Conservation (phyloP, 257 asterid species). For the Nicotiana undulata region DNA sequence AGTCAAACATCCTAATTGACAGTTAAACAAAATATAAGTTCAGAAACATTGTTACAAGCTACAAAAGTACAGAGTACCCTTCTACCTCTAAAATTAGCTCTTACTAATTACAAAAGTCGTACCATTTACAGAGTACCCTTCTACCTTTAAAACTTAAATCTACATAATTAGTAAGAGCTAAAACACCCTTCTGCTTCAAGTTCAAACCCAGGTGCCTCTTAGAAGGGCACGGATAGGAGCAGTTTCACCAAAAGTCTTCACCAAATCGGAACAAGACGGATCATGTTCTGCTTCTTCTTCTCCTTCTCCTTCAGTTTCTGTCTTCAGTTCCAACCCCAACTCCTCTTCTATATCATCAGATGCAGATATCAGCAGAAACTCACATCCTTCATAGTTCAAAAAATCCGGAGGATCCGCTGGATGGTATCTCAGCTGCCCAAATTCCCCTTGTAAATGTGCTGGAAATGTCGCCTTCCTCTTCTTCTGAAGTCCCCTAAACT, state of each 20-base stretch:
- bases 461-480: conserved; percentile 60
- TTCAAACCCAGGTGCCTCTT: conserved; percentile 47
- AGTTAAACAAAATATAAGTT: neutral
- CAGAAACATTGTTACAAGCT: neutral
- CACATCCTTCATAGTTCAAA: conserved; percentile 75
- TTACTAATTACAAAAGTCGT: neutral
- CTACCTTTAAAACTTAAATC: neutral
- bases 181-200: neutral
- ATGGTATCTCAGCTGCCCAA: conserved; percentile 28
- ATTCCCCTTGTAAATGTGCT: conserved; percentile 46
- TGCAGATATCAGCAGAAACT: conserved; percentile 63
- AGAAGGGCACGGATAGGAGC: conserved; percentile 44
- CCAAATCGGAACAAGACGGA: conserved; percentile 46
- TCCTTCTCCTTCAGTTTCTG: conserved; percentile 28
- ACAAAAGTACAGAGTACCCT: neutral
- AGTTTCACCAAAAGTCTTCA: conserved; percentile 36
- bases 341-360: conserved; percentile 60
- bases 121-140: neutral
- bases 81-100: neutral
- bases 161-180: neutral
- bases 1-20: neutral
- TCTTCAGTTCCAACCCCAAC: conserved; percentile 48
- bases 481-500: conserved; percentile 38
- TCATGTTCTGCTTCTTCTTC: conserved; percentile 18
- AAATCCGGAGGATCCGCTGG: conserved; percentile 72